Conservation (phyloP, 2,329 filamentous ascomycete genomes). For the Penicillium sumatraense region DNA sequence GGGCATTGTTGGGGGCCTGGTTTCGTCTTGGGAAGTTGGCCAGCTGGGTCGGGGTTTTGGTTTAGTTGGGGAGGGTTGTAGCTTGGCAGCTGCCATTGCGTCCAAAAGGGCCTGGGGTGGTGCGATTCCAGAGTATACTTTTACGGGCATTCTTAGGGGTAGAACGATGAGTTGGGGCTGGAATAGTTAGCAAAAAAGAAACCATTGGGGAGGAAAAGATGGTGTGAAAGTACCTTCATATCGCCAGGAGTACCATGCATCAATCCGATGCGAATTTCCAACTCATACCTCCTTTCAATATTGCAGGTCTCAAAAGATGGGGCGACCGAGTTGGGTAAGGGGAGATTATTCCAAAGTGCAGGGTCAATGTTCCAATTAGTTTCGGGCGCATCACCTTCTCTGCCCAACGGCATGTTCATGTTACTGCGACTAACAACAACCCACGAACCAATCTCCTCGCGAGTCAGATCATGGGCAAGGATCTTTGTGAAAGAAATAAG, state of each 20-base stretch:
- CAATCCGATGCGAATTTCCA: conserved; percentile 80
- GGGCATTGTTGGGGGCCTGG: conserved; percentile 48
- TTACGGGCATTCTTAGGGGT: conserved; percentile 76
- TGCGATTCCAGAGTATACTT: conserved; percentile 85
- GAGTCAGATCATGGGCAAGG: conserved; percentile 73
- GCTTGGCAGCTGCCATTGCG: conserved; percentile 55
- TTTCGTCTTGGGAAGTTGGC: conserved; percentile 25
- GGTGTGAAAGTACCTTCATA: conserved; percentile 49
- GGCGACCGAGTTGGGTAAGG: conserved; percentile 82
- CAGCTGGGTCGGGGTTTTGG: conserved; percentile 22
- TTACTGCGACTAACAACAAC: conserved; percentile 73
- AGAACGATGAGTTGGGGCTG: conserved; percentile 76
- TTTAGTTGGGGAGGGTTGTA: conserved; percentile 28
- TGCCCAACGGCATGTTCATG: conserved; percentile 72
- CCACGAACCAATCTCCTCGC: conserved; percentile 75
- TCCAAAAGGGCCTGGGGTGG: conserved; percentile 78
- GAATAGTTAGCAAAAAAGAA: neutral
- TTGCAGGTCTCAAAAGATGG: conserved; percentile 91
- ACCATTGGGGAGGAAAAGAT: neutral
- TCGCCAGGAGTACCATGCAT: conserved; percentile 68
- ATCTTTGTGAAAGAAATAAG: conserved; percentile 80
- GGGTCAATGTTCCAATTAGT: conserved; percentile 73
- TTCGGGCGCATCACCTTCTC: conserved; percentile 60
- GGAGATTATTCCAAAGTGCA: conserved; percentile 71
- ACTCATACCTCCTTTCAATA: conserved; percentile 76